phyloP scores from a whole-genome alignment of 2,329 filamentous ascomycete species.

The Trichoderma sp. region DNA sequence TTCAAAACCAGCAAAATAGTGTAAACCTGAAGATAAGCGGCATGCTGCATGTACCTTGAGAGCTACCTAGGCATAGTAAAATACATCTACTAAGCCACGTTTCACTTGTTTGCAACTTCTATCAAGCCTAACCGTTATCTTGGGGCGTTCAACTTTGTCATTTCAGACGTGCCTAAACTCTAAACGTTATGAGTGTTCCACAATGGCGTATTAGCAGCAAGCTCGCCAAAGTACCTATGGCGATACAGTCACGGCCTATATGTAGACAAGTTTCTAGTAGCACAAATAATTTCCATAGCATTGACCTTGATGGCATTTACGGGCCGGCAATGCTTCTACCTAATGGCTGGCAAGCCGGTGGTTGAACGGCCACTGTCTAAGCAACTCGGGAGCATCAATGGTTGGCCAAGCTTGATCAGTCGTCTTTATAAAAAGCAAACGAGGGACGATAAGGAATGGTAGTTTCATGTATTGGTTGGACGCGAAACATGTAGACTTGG shows the following conservation, averaged over 20 bases:
- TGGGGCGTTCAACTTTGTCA: neutral
- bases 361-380: neutral
- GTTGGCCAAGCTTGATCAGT: neutral
- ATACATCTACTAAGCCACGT: too few relatives aligned
- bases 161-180: neutral
- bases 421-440: neutral
- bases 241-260: too few relatives aligned
- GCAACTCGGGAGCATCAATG: neutral
- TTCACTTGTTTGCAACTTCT: too few relatives aligned
- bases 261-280: too few relatives aligned
- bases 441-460: neutral
- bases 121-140: neutral
- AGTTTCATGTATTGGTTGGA: neutral
- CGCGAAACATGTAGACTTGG: neutral
- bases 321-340: neutral
- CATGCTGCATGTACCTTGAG: too few relatives aligned
- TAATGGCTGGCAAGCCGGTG: neutral
- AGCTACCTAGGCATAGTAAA: too few relatives aligned
- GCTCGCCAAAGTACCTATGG: neutral
- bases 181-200: neutral
- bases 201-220: neutral
- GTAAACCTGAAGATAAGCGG: too few relatives aligned
- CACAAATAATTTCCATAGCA: too few relatives aligned
- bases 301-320: too few relatives aligned
- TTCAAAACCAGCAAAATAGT: too few relatives aligned